Evolutionary conservation across 2,329 filamentous ascomycete species (phyloP).

Genomic region (Botrytis squamosa): DNA sequence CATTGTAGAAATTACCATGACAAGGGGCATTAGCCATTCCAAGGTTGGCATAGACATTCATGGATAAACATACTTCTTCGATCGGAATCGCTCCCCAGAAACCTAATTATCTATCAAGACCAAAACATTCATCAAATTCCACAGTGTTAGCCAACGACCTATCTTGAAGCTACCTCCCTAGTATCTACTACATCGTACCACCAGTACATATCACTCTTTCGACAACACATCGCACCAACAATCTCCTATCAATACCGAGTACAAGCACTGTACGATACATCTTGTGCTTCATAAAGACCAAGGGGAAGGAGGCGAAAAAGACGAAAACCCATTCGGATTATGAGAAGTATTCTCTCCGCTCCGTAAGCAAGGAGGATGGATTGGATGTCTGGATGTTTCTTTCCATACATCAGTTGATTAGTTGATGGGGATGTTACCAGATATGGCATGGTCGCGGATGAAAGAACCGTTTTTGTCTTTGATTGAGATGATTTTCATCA

Average conservation of each 20-base stretch:
- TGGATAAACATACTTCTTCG: not conserved
- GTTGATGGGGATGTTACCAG: not conserved
- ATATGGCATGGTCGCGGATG: not conserved
- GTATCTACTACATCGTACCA: not conserved
- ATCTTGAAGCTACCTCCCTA: not conserved
- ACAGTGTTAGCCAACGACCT: not conserved
- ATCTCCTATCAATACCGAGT: not conserved
- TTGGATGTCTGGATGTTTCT: not conserved
- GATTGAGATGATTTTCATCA: not conserved
- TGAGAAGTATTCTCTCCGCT: not conserved
- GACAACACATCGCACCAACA: not conserved
- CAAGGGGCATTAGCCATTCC: not conserved
- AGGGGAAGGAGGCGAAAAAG: not conserved
- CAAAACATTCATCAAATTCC: too few relatives aligned
- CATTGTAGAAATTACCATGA: not conserved
- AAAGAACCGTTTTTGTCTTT: not conserved
- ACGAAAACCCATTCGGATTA: not conserved
- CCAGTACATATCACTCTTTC: not conserved
- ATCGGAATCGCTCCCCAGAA: not conserved
- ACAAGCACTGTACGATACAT: not conserved
- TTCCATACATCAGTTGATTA: not conserved
- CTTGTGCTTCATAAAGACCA: not conserved
- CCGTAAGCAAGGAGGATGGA: not conserved
- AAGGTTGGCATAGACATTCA: too few relatives aligned
- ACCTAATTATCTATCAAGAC: not conserved